phyloP scores from a whole-genome alignment of 176 grass and related monocot genomes.

The Musa schizocarpa region DNA sequence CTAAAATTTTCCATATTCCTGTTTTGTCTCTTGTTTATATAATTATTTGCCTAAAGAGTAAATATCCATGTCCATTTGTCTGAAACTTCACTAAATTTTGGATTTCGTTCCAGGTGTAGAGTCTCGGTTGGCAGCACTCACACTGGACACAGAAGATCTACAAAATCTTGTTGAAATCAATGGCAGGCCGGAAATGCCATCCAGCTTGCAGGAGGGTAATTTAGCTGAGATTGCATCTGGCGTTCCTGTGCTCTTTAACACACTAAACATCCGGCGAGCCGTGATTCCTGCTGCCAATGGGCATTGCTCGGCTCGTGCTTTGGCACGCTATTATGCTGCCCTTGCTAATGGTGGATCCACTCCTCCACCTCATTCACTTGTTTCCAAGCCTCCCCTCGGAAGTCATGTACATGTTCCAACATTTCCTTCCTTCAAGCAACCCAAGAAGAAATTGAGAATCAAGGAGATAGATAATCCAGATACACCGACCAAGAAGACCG shows the following conservation, averaged over 20 bases:
- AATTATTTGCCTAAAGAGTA: background rate
- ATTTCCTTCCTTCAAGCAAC: slow-evolving; percentile 21
- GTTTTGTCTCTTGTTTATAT: background rate
- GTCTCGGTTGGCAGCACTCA: slow-evolving; percentile 65
- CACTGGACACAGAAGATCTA: slow-evolving; percentile 66
- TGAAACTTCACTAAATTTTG: background rate
- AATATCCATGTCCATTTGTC: background rate
- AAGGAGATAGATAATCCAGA: slow-evolving; percentile 4
- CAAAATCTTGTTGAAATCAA: slow-evolving; percentile 41
- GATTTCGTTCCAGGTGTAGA: slow-evolving; percentile 53
- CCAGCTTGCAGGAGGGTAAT: slow-evolving; percentile 22
- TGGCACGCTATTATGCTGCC: slow-evolving; percentile 80
- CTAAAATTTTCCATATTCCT: no score
- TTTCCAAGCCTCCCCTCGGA: slow-evolving; percentile 46
- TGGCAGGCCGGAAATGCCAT: slow-evolving; percentile 25
- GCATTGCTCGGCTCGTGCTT: slow-evolving; percentile 80
- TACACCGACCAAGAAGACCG: background rate
- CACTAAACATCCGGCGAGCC: slow-evolving; percentile 64
- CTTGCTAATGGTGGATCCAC: slow-evolving; percentile 40
- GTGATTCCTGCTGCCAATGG: slow-evolving; percentile 87
- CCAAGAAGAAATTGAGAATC: slow-evolving; percentile 34
- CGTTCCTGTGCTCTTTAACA: slow-evolving; percentile 65
- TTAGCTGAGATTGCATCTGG: slow-evolving; percentile 52
- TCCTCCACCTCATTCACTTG: slow-evolving; percentile 54
- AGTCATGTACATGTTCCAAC: slow-evolving; percentile 59